Percentiles rank a stretch among this genome's conserved stretches.
phyloP scores from a whole-genome alignment of 805 yeast genomes.

The Jamesozyma rosinii region DNA sequence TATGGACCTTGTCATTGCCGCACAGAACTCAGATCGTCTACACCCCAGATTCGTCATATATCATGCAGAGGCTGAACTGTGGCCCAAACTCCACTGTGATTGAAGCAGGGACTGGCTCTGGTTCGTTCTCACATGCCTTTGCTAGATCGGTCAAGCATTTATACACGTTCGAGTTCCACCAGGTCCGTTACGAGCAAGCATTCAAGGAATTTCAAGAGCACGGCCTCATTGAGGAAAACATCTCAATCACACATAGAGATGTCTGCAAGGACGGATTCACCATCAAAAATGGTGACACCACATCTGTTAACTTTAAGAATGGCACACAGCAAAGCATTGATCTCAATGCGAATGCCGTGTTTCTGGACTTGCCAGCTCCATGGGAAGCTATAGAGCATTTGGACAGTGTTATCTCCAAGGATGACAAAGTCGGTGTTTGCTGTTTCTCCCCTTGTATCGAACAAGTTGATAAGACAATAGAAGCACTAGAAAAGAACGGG shows the following conservation, averaged over 20 bases:
- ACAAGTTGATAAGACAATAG: slow-evolving; percentile 84
- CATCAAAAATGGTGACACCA: slow-evolving; percentile 30
- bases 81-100: slow-evolving; percentile 69
- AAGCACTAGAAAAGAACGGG: slow-evolving; percentile 60
- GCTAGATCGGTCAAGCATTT: slow-evolving; percentile 75
- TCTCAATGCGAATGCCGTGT: slow-evolving; percentile 63
- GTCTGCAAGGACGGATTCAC: slow-evolving; percentile 84
- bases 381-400: slow-evolving; percentile 89
- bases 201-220: slow-evolving; percentile 65
- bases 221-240: slow-evolving; percentile 42
- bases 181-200: slow-evolving; percentile 74
- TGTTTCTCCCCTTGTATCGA: slow-evolving; percentile 98
- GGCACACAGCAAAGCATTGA: slow-evolving; percentile 15
- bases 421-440: slow-evolving; percentile 60
- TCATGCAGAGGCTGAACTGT: slow-evolving; percentile 71
- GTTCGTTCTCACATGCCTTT: slow-evolving; percentile 87
- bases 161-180: slow-evolving; percentile 87
- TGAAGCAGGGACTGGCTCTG: slow-evolving; percentile 98
- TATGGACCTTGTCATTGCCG: slow-evolving; percentile 93
- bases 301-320: slow-evolving; percentile 19
- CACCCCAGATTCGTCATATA: slow-evolving; percentile 89
- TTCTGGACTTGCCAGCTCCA: slow-evolving; percentile 91
- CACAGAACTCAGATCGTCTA: slow-evolving; percentile 97
- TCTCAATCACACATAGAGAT: slow-evolving; percentile 78
- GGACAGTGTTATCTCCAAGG: slow-evolving; percentile 44